These are phyloP conservation scores for Sugiyamaella qingdaonensis DNA, from an alignment of 805 yeast genomes.

Conservation along the genomic window DNA sequence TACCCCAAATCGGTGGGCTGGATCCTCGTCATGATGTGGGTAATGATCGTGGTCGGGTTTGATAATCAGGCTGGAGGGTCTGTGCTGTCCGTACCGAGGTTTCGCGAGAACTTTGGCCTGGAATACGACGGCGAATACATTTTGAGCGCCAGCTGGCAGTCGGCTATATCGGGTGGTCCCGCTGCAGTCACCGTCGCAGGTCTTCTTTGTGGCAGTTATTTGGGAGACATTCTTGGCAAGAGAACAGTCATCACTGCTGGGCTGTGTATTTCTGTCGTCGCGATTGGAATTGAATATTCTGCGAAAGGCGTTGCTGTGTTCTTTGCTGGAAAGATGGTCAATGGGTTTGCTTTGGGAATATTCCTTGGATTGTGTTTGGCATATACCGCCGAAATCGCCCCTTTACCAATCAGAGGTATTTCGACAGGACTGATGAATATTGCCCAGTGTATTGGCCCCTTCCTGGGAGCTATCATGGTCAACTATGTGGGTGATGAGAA, in stretches of 20 bases:
- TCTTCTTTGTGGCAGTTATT: slow-evolving; percentile 5
- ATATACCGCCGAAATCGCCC: slow-evolving; percentile 14
- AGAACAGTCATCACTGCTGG: slow-evolving; percentile 6
- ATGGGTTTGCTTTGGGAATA: slow-evolving; percentile 15
- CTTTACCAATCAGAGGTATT: slow-evolving; percentile 33
- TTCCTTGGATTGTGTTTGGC: slow-evolving; percentile 9
- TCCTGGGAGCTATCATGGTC: slow-evolving; percentile 13
- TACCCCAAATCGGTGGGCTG: slow-evolving; percentile 12
- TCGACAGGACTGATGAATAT: slow-evolving; percentile 26
- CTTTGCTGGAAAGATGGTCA: slow-evolving; percentile 17
- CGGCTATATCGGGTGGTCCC: slow-evolving; percentile 16
- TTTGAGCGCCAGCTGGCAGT: slow-evolving; percentile 16
- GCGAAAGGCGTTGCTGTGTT: slow-evolving; percentile 9
- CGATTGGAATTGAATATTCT: slow-evolving; percentile 16
- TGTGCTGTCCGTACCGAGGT: slow-evolving; percentile 10
- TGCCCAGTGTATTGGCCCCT: slow-evolving; percentile 33
- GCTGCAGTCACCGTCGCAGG: slow-evolving; percentile 13
- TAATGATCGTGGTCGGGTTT: slow-evolving; percentile 12
- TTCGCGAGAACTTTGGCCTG: slow-evolving; percentile 14
- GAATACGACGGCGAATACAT: slow-evolving; percentile 9
- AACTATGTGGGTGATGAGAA: slow-evolving; percentile 11
- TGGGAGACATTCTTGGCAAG: slow-evolving; percentile 14
- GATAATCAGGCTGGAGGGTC: slow-evolving; percentile 16
- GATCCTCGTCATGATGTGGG: slow-evolving; percentile 11
- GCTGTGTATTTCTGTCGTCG: slow-evolving; percentile 6